A percentile compares a stretch with the other conserved stretches of the same genome.
These are phyloP conservation scores for Nitzschia inconspicua DNA, from an alignment of 108 stramenopile species.

Conservation along the genomic window DNA sequence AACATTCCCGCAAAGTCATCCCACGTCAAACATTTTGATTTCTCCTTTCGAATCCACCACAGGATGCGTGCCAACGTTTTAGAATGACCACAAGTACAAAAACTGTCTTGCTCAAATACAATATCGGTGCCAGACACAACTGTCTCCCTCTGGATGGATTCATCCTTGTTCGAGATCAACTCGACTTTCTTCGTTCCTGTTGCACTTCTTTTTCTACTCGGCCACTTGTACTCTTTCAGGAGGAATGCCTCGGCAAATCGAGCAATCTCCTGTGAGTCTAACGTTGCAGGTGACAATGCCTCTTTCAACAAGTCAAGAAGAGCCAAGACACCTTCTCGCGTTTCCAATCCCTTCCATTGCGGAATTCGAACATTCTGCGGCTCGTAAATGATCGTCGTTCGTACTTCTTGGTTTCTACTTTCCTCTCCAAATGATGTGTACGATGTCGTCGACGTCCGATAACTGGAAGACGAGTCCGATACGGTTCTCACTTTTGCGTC, in stretches of 20 bases:
- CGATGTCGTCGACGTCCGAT: too few species aligned
- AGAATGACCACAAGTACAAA: constrained; percentile 14
- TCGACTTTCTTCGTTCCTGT: neutral
- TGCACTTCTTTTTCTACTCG: neutral
- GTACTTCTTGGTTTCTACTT: neutral
- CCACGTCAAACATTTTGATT: neutral
- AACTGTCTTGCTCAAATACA: constrained; percentile 22
- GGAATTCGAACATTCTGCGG: constrained; percentile 15
- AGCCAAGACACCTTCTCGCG: constrained; percentile 5
- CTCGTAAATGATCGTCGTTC: constrained; percentile 9
- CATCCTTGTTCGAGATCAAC: neutral
- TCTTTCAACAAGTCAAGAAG: constrained; percentile 5
- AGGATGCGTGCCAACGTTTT: constrained; percentile 5
- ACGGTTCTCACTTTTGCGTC: neutral
- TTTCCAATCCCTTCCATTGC: constrained; percentile 27
- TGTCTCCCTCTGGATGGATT: neutral
- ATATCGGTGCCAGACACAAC: neutral
- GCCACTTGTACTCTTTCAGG: constrained; percentile 15
- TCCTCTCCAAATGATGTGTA: too few species aligned
- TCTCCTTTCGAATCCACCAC: constrained; percentile 5
- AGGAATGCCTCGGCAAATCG: constrained; percentile 16
- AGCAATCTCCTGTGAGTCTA: constrained; percentile 9
- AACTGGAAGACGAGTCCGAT: too few species aligned
- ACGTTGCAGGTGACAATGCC: neutral
- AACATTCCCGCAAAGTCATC: constrained; percentile 15